Evolutionary conservation across 106 monocot genomes (phyloP).

Genomic region (Xerophyta viscosa): DNA sequence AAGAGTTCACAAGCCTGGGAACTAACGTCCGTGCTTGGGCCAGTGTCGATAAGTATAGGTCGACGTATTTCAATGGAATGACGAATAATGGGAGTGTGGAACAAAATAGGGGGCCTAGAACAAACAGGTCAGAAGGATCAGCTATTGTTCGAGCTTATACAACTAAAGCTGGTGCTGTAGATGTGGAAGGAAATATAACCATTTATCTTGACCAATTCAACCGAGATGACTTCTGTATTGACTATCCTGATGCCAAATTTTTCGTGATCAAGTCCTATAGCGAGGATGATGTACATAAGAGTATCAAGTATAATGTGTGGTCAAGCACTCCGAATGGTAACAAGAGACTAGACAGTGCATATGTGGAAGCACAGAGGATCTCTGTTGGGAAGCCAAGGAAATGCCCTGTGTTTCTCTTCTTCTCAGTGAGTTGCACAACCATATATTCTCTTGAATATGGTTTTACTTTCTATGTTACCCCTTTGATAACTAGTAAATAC

Average conservation of each 20-base stretch:
- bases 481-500: too few species aligned
- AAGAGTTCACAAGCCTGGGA: conserved; percentile 18
- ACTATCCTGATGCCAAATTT: conserved; percentile 60
- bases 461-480: not conserved
- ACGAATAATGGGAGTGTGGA: conserved; percentile 20
- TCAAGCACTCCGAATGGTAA: conserved; percentile 86
- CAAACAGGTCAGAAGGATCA: conserved; percentile 28
- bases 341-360: conserved; percentile 57
- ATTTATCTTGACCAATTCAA: conserved; percentile 46
- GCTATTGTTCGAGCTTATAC: conserved; percentile 24
- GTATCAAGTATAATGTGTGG: conserved; percentile 92
- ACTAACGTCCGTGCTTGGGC: conserved; percentile 16
- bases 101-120: conserved; percentile 64
- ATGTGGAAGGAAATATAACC: conserved; percentile 34
- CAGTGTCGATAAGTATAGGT: conserved; percentile 2
- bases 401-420: conserved; percentile 83
- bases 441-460: too few species aligned
- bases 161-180: conserved; percentile 14
- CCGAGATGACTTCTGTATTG: conserved; percentile 45
- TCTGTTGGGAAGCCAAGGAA: conserved; percentile 20
- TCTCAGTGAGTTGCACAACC: conserved; percentile 62
- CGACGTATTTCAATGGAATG: conserved; percentile 10
- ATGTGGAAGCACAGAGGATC: conserved; percentile 48
- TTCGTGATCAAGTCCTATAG: conserved; percentile 90
- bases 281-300: conserved; percentile 96